These are phyloP conservation scores for Aspergillus calidoustus DNA, from an alignment of 2,329 filamentous ascomycete genomes.

Conservation along the genomic window DNA sequence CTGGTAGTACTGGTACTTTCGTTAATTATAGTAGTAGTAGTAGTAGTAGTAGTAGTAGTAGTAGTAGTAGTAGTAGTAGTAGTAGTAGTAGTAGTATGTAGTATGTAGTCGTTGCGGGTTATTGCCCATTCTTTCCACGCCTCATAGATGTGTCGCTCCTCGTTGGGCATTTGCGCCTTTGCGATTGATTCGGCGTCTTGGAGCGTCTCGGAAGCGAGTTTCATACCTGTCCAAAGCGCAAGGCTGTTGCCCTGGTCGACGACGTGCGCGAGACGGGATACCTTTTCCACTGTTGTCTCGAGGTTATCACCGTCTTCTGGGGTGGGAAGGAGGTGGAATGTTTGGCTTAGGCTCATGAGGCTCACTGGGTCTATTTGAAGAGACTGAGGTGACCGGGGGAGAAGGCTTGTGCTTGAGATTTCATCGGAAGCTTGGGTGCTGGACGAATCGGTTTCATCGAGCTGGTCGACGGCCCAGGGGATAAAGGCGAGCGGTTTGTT, in stretches of 20 bases:
- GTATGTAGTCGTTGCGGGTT: background rate
- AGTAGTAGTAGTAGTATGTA: background rate
- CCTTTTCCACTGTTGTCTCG: slow-evolving; percentile 23
- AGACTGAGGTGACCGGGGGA: background rate
- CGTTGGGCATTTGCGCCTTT: slow-evolving; percentile 19
- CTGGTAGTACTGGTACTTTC: background rate
- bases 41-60: background rate
- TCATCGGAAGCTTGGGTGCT: background rate
- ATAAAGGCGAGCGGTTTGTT: background rate
- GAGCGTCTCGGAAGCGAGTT: slow-evolving; percentile 12
- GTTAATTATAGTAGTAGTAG: background rate
- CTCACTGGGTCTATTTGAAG: slow-evolving; percentile 8
- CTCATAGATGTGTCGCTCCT: slow-evolving; percentile 23
- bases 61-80: background rate
- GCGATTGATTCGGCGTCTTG: slow-evolving; percentile 21
- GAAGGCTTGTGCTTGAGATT: background rate
- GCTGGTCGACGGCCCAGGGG: background rate
- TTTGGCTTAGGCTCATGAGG: slow-evolving; percentile 10
- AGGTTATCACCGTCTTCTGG: slow-evolving; percentile 25
- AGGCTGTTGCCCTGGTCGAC: slow-evolving; percentile 26
- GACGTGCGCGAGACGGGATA: slow-evolving; percentile 21
- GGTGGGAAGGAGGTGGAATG: slow-evolving; percentile 18
- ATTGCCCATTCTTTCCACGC: slow-evolving; percentile 16
- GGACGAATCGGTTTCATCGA: background rate
- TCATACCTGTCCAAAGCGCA: slow-evolving; percentile 26